Evolutionary conservation across 2,329 filamentous ascomycete species (phyloP), one percentile per base, ranked within the genome.

Genomic region (Paecilomyces sp.): DNA sequence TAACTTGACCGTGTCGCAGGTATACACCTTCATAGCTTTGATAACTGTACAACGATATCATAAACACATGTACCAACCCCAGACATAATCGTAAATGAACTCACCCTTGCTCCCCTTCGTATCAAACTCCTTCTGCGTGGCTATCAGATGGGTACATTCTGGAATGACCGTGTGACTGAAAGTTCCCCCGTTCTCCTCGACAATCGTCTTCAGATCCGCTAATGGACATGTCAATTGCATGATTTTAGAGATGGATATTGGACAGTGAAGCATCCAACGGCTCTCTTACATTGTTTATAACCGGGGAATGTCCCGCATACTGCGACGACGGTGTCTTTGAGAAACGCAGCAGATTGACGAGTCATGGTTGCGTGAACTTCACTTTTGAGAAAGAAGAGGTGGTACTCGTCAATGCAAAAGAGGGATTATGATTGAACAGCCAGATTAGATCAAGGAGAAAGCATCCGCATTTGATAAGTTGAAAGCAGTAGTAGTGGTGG

Each of bases 291-390:
- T 64, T 89, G 85, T 2, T 79, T 82, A 28, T 77, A 72, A 5
- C 77, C 76, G 1, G 80, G 74, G 64, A 90, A 86, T 4, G 81
- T 82, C 61, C 88, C 88, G 59, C 83, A 86, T 28, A 88, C 70
- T 24, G 81, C 82, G 53, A 90, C 76, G 5, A 75, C 63, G 7
- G 68, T 57, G 0, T 68, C 63, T 54, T 72, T 71, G 53, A 76
- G 72, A 13, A 63, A 56, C n/a, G 57, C 30, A 1, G 63, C 41
- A 47, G 41, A 18, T 18, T 15, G 36, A 41, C 41, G 60, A 5
- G 70, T 57, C 70, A 73, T 74, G 50, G 50, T 60, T 28, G 8
- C 36, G n/a, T 15, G 22, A 53, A 25, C 28, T 25, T 25, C 28
- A n/a, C 22, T 30, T 25, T 53, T 53, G 22, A 12, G 51, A 15